These are phyloP conservation scores for Exobasidium cylindrosporum DNA, from an alignment of 1,284 basidiomycete species.

Conservation along the genomic window DNA sequence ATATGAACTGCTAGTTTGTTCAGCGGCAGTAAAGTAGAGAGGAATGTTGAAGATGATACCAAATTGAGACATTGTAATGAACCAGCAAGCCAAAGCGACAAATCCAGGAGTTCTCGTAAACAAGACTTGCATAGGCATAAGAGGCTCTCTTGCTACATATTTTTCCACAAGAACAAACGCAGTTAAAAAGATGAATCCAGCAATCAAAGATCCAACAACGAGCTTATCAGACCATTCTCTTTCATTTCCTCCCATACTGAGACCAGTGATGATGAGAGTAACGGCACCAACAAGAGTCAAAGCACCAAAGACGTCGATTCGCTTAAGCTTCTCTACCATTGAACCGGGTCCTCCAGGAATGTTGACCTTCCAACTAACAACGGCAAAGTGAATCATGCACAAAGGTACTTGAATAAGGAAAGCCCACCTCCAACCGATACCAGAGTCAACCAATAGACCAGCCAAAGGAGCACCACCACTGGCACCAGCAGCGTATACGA, in stretches of 20 bases:
- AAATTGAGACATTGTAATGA: constrained; percentile 56
- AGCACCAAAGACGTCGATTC: constrained; percentile 56
- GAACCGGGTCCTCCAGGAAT: constrained; percentile 55
- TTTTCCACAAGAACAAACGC: constrained; percentile 59
- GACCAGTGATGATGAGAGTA: constrained; percentile 52
- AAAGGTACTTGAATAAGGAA: constrained; percentile 56
- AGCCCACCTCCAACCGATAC: constrained; percentile 50
- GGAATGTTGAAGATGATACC: constrained; percentile 56
- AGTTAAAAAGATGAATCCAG: constrained; percentile 62
- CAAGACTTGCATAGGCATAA: constrained; percentile 55
- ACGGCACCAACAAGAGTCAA: constrained; percentile 55
- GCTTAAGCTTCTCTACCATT: constrained; percentile 56
- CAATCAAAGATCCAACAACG: constrained; percentile 41
- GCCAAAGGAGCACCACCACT: constrained; percentile 52
- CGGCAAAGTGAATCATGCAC: constrained; percentile 54
- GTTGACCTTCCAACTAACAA: constrained; percentile 56
- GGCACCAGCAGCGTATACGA: constrained; percentile 54
- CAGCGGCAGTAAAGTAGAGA: constrained; percentile 55
- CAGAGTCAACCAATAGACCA: constrained; percentile 43
- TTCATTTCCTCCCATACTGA: constrained; percentile 53
- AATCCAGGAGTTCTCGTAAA: constrained; percentile 56
- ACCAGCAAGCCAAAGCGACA: constrained; percentile 56
- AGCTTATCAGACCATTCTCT: constrained; percentile 43
- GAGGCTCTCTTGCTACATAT: constrained; percentile 56
- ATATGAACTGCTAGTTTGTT: constrained; percentile 51